Evolutionary conservation across 2,329 filamentous ascomycete species (phyloP), one percentile per base, ranked within the genome.

Genomic region (Alternaria panax): DNA sequence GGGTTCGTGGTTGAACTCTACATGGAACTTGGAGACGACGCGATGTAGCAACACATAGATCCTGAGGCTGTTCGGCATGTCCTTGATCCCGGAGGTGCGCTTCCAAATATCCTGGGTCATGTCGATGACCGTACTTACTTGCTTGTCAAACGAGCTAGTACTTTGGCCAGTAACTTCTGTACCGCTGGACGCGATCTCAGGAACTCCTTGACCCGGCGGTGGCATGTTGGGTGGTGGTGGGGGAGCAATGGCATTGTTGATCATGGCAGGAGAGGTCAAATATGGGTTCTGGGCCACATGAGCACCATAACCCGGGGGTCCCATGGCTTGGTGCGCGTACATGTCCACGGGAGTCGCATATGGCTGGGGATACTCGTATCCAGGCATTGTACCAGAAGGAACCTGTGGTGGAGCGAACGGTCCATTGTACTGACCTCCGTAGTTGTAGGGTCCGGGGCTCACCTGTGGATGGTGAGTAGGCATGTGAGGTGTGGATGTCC

Each of bases 41-140:
- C 90, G 87, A 70, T 90, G 83, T 41, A 93, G 82, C 9, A 91
- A 80, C 46, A 87, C 83, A 60, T 86, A 85, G 16, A 91, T 82
- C 64, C 87, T 87, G 46, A 91, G 82, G 60, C 84, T 85, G 38
- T 85, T 84, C 14, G 88, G 84, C 16, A 92, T 77, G 51, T 88
- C 84, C 65, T 86, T 86, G 62, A 92, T 80, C 3, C 82, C 82
- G 7, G 83, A 83, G 2, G 88, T 84, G 22, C 81, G 78, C 62
- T 85, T 84, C 89, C 90, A 93, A 34, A 90, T 76, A 24, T 87
- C 85, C 59, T 85, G 83, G 5, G 87, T 85, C 69, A 84, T 82
- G 76, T 78, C 53, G 80, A 80, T 75, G 24, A 78, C 63, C 47
- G 73, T 74, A 75, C 76, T 78, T 70, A 65, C 79, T 79, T 72